Evolutionary conservation across 2,329 filamentous ascomycete species (phyloP), one percentile per base, ranked within the genome.

Genomic region (Cyclaneusma minus): DNA sequence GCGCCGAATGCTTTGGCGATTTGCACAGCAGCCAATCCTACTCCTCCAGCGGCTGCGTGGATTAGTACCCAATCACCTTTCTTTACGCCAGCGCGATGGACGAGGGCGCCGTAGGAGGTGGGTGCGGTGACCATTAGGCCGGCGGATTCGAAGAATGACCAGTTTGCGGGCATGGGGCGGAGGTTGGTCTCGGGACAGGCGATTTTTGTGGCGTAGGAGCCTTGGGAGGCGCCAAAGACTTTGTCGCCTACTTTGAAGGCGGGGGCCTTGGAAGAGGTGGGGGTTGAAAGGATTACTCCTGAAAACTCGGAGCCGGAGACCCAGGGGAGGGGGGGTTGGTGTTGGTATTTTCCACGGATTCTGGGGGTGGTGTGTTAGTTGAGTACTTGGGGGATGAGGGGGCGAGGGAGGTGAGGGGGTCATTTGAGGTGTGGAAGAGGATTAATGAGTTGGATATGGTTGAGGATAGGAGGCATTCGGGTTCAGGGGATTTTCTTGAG

Each of bases 301-400:
- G 81, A 70, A 56, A 94, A 95, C 49, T 95, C 87, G 44, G 69
- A 68, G 33, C 87, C 87, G 1, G 82, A 71, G 25, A 87, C 57
- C 84, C 85, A 93, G 16, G 85, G 85, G 25, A 94, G 73, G 10
- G 33, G 71, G 0, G 84, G 84, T 43, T 94, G 85, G 48, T 82
- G 67, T 48, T 95, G 87, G 55, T 95, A 95, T 67, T 91, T 92
- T 30, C 87, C 87, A 45, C 83, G 77, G 45, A 94, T 83, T 48
- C n/a, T n/a, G n/a, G n/a, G n/a, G n/a, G n/a, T n/a, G n/a, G n/a
- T n/a, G n/a, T n/a, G n/a, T n/a, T n/a, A n/a, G n/a, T n/a, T n/a
- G n/a, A n/a, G n/a, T n/a, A n/a, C n/a, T n/a, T n/a, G n/a, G n/a
- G n/a, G n/a, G n/a, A n/a, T n/a, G n/a, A n/a, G n/a, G n/a, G n/a